Evolutionary conservation across 108 stramenopile genomes (phyloP).

Genomic region (Conticribra weissflogii): DNA sequence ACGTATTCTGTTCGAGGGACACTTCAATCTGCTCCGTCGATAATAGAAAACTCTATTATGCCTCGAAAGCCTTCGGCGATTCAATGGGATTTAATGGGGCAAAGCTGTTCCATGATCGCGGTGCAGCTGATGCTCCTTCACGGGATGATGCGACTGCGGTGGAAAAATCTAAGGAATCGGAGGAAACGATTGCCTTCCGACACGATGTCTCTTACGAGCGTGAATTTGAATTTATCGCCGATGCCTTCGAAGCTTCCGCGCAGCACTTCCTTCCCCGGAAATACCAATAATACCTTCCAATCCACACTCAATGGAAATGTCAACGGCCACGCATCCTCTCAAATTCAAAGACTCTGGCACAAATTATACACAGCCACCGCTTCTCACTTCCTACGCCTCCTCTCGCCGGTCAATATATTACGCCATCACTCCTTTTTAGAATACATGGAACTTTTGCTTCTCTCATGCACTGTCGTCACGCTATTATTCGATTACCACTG

Average conservation of each 20-base stretch:
- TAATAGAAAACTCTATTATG: neutral
- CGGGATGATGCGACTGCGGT: conserved; percentile 36
- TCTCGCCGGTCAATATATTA: conserved; percentile 41
- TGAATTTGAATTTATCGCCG: neutral
- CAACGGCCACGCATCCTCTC: conserved; percentile 5
- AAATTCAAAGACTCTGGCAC: conserved; percentile 12
- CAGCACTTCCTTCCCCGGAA: too few relatives aligned
- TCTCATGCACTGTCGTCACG: conserved; percentile 36
- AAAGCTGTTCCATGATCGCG: conserved; percentile 44
- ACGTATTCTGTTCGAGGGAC: neutral
- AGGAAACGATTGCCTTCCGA: conserved; percentile 9
- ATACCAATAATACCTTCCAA: conserved; percentile 3
- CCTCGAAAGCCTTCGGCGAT: conserved; percentile 6
- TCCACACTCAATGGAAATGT: neutral
- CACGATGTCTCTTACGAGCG: neutral
- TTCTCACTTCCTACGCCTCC: conserved; percentile 27
- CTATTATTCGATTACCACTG: conserved; percentile 48
- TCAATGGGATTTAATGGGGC: conserved; percentile 43
- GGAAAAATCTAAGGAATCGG: conserved; percentile 16
- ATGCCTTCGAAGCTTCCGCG: neutral
- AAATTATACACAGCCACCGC: conserved; percentile 4
- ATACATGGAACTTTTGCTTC: conserved; percentile 33
- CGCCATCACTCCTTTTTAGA: conserved; percentile 42
- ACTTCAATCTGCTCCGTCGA: conserved; percentile 1
- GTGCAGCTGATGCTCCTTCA: conserved; percentile 42